Base-by-base conservation (phyloP, 169 alveolate species). In the Cryptosporidium sp. region DNA sequence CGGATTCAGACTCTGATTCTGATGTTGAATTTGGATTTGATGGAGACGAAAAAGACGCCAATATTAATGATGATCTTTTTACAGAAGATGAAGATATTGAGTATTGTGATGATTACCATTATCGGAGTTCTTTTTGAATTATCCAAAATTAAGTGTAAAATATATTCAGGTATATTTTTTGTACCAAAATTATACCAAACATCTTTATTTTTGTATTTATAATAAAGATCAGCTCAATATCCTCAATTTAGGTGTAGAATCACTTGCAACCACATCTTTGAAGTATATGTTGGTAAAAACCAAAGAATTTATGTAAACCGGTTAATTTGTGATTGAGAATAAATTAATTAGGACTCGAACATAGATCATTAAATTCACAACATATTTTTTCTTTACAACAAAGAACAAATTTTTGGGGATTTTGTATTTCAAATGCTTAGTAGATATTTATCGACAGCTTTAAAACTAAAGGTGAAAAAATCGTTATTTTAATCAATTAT, bases 31-130 rank as follows among this genome's bases (percentile, higher is more conserved):
- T 65, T 3, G 48, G 71, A n/a, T 65, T 65, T 31, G 43, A 37
- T n/a, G 71, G 31, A 10, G 71, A 35, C 14, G 71, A 65, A 29
- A 31, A 33, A 35, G 71, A 65, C 50, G 71, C 33, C 26, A 65
- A 65, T 33, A 35, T 65, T 14, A 65, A 65, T 14, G 71, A 65
- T 8, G 71, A 65, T 65, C 71, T 65, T 37, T 65, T 65, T 51
- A 65, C 71, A 37, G 71, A 65, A 65, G 71, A 65, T 29, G 71
- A 65, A 37, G 71, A 65, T 14, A 31, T 65, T 65, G 71, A 65
- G 29, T 65, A 35, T 14, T 65, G 71, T 33, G 71, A 65, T n/a
- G 71, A 65, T 37, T 31, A 29, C 10, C 29, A 12, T 33, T 10
- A 31, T 65, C 21, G 48, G 31, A 65, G 2, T 16, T 33, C 71